phyloP scores from a whole-genome alignment of 768 basidiomycete species.

The Termitomyces sp. region DNA sequence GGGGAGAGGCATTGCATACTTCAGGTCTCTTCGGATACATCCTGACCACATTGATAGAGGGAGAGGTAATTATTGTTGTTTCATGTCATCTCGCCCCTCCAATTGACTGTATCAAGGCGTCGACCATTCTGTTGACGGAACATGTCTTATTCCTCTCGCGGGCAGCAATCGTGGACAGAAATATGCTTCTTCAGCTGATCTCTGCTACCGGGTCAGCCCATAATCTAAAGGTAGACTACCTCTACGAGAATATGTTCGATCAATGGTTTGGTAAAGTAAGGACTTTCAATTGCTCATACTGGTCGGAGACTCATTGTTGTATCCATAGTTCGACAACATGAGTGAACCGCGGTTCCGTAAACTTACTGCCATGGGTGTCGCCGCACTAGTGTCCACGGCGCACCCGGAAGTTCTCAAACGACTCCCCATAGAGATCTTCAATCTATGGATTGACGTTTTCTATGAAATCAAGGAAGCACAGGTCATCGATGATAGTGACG shows the following conservation, averaged over 20 bases:
- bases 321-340: slow-evolving; percentile 79
- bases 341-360: slow-evolving; percentile 83
- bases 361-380: slow-evolving; percentile 77
- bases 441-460: slow-evolving; percentile 86
- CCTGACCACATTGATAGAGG: slow-evolving; percentile 54
- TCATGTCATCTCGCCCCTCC: slow-evolving; percentile 2
- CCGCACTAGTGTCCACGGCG: slow-evolving; percentile 70
- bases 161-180: slow-evolving; percentile 58
- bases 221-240: slow-evolving; percentile 40
- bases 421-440: slow-evolving; percentile 71
- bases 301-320: slow-evolving; percentile 2
- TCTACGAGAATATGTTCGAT: slow-evolving; percentile 66
- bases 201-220: slow-evolving; percentile 48
- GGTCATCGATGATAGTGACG: slow-evolving; percentile 28
- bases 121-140: slow-evolving; percentile 51
- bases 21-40: slow-evolving; percentile 69
- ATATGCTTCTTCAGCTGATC: slow-evolving; percentile 68
- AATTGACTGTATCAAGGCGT: slow-evolving; percentile 24
- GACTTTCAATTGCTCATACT: neutral
- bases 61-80: slow-evolving; percentile 46
- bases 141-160: slow-evolving; percentile 72
- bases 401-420: slow-evolving; percentile 67
- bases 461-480: slow-evolving; percentile 78
- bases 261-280: slow-evolving; percentile 80
- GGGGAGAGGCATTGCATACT: slow-evolving; percentile 69